phyloP scores from a whole-genome alignment of 495 filamentous ascomycete species.

The Acidiella bohemica region DNA sequence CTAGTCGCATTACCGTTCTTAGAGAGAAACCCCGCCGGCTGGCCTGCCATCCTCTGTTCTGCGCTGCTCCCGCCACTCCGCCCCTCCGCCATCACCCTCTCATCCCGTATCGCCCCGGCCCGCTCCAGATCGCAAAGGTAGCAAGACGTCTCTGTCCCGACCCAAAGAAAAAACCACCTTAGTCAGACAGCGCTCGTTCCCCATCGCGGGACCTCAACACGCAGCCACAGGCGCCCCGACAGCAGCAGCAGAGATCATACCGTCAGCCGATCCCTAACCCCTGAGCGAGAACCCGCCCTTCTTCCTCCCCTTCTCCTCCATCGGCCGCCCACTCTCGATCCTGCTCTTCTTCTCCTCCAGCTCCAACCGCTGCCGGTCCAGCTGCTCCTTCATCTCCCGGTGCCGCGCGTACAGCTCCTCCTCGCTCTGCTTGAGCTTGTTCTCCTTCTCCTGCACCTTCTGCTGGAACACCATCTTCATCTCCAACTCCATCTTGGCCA shows the following conservation, averaged over 20 bases:
- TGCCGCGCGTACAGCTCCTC: conserved; percentile 96
- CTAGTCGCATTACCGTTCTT: background rate
- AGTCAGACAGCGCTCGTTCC: background rate
- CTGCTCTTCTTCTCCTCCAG: conserved; percentile 94
- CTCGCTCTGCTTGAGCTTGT: conserved; percentile 97
- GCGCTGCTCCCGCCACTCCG: no score
- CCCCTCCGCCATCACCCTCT: no score
- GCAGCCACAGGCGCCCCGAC: background rate
- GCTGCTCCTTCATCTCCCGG: conserved; percentile 98
- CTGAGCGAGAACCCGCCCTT: conserved; percentile 84
- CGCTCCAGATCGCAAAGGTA: background rate
- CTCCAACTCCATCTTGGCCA: conserved; percentile 98
- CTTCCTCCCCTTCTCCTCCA: conserved; percentile 91
- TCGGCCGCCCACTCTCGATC: conserved; percentile 81
- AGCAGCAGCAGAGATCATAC: background rate
- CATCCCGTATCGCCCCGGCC: no score
- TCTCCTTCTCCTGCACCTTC: conserved; percentile 98
- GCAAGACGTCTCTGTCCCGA: background rate
- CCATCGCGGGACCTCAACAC: no score
- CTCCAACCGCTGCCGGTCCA: conserved; percentile 84
- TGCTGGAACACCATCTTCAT: conserved; percentile 99
- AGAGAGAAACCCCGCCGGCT: no score
- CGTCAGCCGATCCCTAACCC: conserved; percentile 9
- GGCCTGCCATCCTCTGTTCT: no score
- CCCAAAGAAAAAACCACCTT: background rate